phyloP scores from a whole-genome alignment of 805 yeast genomes.

The Kodamaea kaohsiungensis region DNA sequence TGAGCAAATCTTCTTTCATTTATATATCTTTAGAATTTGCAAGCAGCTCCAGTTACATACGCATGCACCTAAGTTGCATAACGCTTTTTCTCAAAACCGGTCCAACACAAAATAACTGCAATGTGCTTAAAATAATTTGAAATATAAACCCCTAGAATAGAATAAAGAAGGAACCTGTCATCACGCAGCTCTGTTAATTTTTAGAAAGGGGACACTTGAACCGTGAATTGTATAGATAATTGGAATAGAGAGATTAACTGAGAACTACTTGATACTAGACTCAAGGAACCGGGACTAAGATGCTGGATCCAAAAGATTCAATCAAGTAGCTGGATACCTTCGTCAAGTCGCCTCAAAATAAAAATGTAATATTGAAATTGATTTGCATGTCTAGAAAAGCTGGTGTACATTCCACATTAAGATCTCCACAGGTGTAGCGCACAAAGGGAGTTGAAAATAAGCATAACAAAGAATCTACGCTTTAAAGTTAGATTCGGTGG shows the following conservation, averaged over 20 bases:
- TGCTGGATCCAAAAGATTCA: neutral
- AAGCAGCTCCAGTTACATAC: neutral
- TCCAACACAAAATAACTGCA: neutral
- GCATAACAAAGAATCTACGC: neutral
- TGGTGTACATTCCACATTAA: slow-evolving; percentile 1
- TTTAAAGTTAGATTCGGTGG: neutral
- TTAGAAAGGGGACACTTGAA: neutral
- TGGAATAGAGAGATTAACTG: too few relatives aligned
- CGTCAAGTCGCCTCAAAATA: neutral
- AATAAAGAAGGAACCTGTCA: neutral
- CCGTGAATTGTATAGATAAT: too few relatives aligned
- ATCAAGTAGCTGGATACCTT: neutral
- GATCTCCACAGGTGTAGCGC: neutral
- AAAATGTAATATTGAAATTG: neutral
- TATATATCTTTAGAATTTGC: neutral
- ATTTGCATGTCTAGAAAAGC: neutral
- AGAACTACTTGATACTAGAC: too few relatives aligned
- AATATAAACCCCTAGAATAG: neutral
- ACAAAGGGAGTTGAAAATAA: neutral
- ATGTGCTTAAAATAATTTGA: neutral
- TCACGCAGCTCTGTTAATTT: neutral
- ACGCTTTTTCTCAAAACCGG: neutral
- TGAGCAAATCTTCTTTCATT: neutral
- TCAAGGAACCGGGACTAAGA: too few relatives aligned
- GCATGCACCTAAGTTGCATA: neutral